Percentiles rank a stretch among this genome's conserved stretches.
Conservation (phyloP, 1,139 yeast genomes). For the Groenewaldozyma auringiensis region DNA sequence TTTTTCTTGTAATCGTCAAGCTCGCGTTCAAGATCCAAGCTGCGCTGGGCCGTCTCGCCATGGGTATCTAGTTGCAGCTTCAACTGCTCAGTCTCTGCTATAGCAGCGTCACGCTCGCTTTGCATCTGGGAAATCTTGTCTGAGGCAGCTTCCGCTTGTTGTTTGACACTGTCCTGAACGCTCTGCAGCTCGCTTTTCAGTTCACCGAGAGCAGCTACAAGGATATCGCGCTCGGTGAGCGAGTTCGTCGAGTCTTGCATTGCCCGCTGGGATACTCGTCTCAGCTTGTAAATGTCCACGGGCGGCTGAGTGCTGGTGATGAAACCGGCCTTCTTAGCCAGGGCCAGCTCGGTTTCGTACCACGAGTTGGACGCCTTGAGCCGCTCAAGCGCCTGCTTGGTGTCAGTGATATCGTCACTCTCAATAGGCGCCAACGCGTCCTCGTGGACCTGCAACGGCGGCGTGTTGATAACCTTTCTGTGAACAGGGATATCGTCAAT, state of each 20-base stretch:
- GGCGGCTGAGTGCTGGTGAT: slow-evolving; percentile 26
- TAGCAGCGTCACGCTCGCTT: slow-evolving; percentile 20
- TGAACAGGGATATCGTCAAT: background rate
- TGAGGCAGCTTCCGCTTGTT: slow-evolving; percentile 31
- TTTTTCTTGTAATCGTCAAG: slow-evolving; percentile 4
- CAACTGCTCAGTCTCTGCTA: slow-evolving; percentile 7
- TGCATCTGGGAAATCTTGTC: slow-evolving; percentile 24
- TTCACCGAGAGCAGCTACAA: slow-evolving; percentile 27
- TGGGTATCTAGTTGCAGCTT: slow-evolving; percentile 7
- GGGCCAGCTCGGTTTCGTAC: slow-evolving; percentile 28
- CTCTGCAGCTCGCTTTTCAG: slow-evolving; percentile 30
- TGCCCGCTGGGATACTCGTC: slow-evolving; percentile 26
- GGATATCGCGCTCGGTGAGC: slow-evolving; percentile 25
- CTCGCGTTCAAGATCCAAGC: background rate
- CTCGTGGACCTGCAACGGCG: background rate
- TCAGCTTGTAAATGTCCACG: slow-evolving; percentile 24
- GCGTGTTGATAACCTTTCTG: background rate
- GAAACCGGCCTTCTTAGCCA: slow-evolving; percentile 26
- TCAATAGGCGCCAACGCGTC: slow-evolving; percentile 4
- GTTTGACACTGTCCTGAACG: slow-evolving; percentile 26
- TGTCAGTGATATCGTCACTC: slow-evolving; percentile 8
- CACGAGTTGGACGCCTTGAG: slow-evolving; percentile 30
- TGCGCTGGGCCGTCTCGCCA: background rate
- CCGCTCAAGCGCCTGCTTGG: slow-evolving; percentile 22
- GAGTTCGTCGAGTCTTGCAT: slow-evolving; percentile 24